phyloP scores from a whole-genome alignment of 1,284 basidiomycete species.

The Coniferiporia sulphurascens region DNA sequence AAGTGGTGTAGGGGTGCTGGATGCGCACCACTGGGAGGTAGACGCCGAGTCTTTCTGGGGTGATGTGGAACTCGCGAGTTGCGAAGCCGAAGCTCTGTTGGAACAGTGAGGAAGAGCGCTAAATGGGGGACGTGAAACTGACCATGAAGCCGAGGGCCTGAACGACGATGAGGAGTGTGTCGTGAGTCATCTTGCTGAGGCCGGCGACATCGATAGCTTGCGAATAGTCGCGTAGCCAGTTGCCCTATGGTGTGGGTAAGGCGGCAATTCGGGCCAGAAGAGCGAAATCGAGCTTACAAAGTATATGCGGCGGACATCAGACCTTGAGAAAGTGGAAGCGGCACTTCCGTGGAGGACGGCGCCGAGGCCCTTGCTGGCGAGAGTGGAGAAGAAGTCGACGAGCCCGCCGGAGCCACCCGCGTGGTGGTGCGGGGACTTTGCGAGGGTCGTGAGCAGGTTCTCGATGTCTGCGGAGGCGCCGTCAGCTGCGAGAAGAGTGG shows the following conservation, averaged over 20 bases:
- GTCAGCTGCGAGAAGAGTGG: neutral
- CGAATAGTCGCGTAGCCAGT: conserved; percentile 26
- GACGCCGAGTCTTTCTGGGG: conserved; percentile 48
- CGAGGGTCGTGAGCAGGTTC: conserved; percentile 26
- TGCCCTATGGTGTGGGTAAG: conserved; percentile 20
- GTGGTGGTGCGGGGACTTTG: conserved; percentile 29
- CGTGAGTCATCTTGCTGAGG: conserved; percentile 26
- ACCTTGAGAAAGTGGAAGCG: conserved; percentile 29
- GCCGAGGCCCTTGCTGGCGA: conserved; percentile 12
- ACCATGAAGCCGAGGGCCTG: conserved; percentile 41
- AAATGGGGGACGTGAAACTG: conserved; percentile 11
- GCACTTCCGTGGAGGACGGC: conserved; percentile 14
- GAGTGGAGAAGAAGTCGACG: conserved; percentile 17
- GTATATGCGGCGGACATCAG: conserved; percentile 26
- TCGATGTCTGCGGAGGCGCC: conserved; percentile 29
- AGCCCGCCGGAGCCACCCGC: conserved; percentile 25
- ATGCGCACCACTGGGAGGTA: conserved; percentile 38
- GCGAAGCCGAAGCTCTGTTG: conserved; percentile 33
- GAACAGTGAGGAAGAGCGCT: neutral
- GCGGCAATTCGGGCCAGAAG: neutral
- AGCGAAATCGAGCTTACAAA: conserved; percentile 19
- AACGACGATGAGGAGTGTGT: conserved; percentile 45
- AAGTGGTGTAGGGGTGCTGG: conserved; percentile 23
- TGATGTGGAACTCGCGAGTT: conserved; percentile 49
- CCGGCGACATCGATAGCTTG: conserved; percentile 45